phyloP scores from a whole-genome alignment of 106 monocot species.

The Agapanthus africanus region DNA sequence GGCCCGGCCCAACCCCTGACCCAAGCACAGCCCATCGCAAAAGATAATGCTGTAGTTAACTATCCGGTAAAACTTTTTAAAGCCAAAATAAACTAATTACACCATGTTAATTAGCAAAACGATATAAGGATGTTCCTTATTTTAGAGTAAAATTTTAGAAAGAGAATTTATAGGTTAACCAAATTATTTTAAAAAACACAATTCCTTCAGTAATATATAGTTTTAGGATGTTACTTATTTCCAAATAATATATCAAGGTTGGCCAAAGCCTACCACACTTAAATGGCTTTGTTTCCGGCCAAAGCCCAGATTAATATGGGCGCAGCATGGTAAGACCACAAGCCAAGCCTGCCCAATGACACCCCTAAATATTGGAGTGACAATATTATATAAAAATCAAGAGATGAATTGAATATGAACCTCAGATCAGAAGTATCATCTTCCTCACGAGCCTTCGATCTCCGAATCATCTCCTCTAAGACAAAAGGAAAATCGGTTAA shows the following conservation, averaged over 20 bases:
- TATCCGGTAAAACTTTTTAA: not conserved
- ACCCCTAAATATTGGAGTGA: not conserved
- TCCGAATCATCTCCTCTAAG: constrained; percentile 61
- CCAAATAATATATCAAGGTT: not conserved
- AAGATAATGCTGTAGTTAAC: not conserved
- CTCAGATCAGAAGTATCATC: constrained; percentile 60
- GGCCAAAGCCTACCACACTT: not conserved
- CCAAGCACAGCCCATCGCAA: not conserved
- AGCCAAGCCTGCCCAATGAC: not conserved
- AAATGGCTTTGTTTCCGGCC: not conserved
- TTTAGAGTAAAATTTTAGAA: not conserved
- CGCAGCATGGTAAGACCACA: not conserved
- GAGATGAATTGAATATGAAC: constrained; percentile 14
- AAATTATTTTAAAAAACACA: too few species aligned
- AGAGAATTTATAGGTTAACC: too few species aligned
- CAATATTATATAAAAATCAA: constrained; percentile 8
- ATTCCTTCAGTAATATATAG: too few species aligned
- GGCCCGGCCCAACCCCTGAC: too few species aligned
- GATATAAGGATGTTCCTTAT: not conserved
- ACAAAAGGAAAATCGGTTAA: constrained; percentile 17
- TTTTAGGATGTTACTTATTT: not conserved
- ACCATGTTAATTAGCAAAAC: not conserved
- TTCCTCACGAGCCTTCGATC: constrained; percentile 63
- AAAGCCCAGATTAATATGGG: not conserved
- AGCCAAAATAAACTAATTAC: not conserved